Percentiles rank a stretch among this genome's conserved stretches.
phyloP scores from a whole-genome alignment of 495 filamentous ascomycete species.

The Evernia prunastri region DNA sequence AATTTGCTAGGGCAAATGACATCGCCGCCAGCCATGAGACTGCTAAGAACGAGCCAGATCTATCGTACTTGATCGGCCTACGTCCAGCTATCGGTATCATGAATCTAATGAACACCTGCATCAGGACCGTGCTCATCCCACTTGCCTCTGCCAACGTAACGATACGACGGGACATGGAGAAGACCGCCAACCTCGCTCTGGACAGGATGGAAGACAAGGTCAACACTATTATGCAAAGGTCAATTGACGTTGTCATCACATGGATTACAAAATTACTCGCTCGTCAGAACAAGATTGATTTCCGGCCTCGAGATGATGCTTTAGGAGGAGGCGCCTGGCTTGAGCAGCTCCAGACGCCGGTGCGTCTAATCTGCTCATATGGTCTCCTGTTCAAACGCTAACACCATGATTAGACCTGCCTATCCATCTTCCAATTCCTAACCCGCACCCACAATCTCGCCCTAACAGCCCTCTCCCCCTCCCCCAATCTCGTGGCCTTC shows the following conservation, averaged over 20 bases:
- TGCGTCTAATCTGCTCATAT: constrained; percentile 26
- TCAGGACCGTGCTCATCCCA: constrained; percentile 83
- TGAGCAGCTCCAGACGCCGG: constrained; percentile 75
- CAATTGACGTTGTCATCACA: constrained; percentile 73
- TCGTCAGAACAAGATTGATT: constrained; percentile 85
- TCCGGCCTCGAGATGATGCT: constrained; percentile 80
- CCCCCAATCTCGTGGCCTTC: constrained; percentile 68
- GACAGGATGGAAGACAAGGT: constrained; percentile 83
- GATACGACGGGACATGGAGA: constrained; percentile 83
- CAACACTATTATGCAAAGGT: constrained; percentile 75
- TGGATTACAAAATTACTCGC: constrained; percentile 71
- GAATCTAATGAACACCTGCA: constrained; percentile 85
- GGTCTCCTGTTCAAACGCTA: neutral
- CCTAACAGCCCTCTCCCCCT: constrained; percentile 63
- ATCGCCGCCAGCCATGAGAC: constrained; percentile 67
- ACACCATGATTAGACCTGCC: constrained; percentile 53
- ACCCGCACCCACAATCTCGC: constrained; percentile 54
- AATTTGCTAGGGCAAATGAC: constrained; percentile 51
- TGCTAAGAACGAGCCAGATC: constrained; percentile 76
- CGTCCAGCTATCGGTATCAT: constrained; percentile 80
- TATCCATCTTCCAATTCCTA: constrained; percentile 70
- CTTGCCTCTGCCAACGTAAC: constrained; percentile 83
- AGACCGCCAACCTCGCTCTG: constrained; percentile 64
- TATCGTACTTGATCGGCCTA: constrained; percentile 72
- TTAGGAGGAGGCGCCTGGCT: constrained; percentile 52